Conservation (phyloP, 2,329 filamentous ascomycete species). For the Xylariaceae sp. region DNA sequence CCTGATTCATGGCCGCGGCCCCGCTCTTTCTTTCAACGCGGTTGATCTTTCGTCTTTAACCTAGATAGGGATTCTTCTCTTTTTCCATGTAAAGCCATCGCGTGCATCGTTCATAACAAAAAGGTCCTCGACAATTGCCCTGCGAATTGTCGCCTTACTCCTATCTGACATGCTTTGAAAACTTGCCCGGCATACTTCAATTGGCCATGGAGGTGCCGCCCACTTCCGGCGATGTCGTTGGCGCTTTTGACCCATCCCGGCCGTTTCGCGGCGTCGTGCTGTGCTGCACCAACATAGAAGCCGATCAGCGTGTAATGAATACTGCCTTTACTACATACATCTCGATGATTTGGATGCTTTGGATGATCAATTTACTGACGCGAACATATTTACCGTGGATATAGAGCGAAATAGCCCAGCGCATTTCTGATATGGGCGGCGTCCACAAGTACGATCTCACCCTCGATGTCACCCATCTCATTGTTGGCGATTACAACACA, state of each 20-base stretch:
- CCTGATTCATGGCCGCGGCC: too few species aligned
- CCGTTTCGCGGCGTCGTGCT: conserved; percentile 69
- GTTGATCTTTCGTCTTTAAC: too few species aligned
- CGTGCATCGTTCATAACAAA: background rate
- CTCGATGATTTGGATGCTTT: background rate
- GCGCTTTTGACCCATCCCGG: conserved; percentile 48
- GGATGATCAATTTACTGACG: background rate
- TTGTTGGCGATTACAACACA: conserved; percentile 84
- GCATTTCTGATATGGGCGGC: conserved; percentile 77
- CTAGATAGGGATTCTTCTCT: too few species aligned
- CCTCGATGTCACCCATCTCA: conserved; percentile 89
- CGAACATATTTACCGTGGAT: background rate
- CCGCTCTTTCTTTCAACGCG: too few species aligned
- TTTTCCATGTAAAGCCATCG: background rate
- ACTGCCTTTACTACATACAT: conserved; percentile 16
- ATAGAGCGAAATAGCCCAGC: conserved; percentile 52
- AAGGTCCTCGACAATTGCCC: background rate
- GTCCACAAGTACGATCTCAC: conserved; percentile 85
- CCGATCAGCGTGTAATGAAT: conserved; percentile 64
- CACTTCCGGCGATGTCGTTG: conserved; percentile 16
- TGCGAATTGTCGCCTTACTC: background rate
- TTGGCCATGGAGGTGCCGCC: conserved; percentile 25
- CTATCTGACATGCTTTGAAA: conserved; percentile 10
- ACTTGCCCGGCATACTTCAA: background rate
- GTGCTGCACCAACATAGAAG: conserved; percentile 80